Evolutionary conservation across 805 yeast genomes (phyloP), one percentile per base, ranked within the genome.

Genomic region (Huiozyma naganishii): DNA sequence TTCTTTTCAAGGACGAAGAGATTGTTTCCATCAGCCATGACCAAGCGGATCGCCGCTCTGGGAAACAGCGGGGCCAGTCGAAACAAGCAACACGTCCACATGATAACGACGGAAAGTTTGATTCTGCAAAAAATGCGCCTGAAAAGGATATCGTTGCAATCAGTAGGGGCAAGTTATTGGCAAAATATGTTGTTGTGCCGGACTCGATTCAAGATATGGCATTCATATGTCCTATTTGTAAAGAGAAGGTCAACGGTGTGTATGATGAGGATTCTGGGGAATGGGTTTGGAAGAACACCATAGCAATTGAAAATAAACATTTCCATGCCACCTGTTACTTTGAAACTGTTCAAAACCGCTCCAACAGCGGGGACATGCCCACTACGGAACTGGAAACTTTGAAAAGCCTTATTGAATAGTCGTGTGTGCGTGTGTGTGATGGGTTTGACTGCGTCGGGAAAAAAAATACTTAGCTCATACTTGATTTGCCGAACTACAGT

Each of bases 241-340:
- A 75, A 53, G 94, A 85, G 47, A 68, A 66, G 8, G 68, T 80
- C 29, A 65, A 68, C 39, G 81, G 81, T n/a, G 72, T 72, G 6
- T 84, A 80, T 70, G 79, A 77, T 51, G 90, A 83, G 52, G 82
- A 78, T 39, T 62, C 73, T 2, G 90, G 88, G 45, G 89, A 82
- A 51, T 84, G 94, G 94, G 74, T 83, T 17, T 83, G 89, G 88
- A 71, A 68, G 48, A 79, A 81, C 55, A 80, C 87, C 2, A 68
- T 79, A 10, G 69, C 68, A 41, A 68, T 67, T 1, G 67, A 71
- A 41, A 73, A 70, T 2, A 69, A 68, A 47, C 69, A 76, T 27
- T 79, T 75, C 56, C 92, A 84, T 62, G 79, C 79, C 36, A 70
- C 77, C 1, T 84, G 94, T 56, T 76, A 72, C 55, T 64, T 72